Conservation (phyloP, 306 rosid genomes). For the Lotus japonicus region DNA sequence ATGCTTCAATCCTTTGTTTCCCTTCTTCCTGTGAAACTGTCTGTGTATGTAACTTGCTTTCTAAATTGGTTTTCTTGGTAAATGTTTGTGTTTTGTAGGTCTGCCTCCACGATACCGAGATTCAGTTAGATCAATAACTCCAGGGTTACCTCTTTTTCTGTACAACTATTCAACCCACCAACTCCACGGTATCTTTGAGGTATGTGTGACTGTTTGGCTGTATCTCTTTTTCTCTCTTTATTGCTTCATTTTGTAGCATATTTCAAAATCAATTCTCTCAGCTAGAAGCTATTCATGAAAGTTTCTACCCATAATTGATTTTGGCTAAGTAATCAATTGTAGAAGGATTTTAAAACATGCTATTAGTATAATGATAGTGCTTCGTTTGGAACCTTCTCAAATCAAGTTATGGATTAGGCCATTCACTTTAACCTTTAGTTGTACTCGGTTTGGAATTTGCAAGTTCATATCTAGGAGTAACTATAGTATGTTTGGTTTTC, state of each 20-base stretch:
- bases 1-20: background rate
- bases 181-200: conserved; percentile 99
- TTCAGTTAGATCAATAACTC: conserved; percentile 84
- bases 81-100: conserved; percentile 35
- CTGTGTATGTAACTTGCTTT: background rate
- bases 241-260: no score
- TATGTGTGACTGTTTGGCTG: conserved; percentile 9
- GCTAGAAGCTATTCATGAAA: no score
- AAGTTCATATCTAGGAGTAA: background rate
- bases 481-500: no score
- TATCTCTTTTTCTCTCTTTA: no score
- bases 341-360: no score
- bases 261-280: no score
- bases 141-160: conserved; percentile 90
- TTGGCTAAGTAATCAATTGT: no score
- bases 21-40: background rate
- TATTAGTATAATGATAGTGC: background rate
- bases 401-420: background rate
- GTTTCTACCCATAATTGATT: no score
- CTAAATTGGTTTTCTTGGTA: background rate
- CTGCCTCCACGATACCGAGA: conserved; percentile 90
- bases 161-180: conserved; percentile 97
- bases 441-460: background rate
- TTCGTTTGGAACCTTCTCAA: background rate
- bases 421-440: background rate